These are phyloP conservation scores for Letharia columbiana DNA, from an alignment of 495 filamentous ascomycete genomes.

Conservation along the genomic window DNA sequence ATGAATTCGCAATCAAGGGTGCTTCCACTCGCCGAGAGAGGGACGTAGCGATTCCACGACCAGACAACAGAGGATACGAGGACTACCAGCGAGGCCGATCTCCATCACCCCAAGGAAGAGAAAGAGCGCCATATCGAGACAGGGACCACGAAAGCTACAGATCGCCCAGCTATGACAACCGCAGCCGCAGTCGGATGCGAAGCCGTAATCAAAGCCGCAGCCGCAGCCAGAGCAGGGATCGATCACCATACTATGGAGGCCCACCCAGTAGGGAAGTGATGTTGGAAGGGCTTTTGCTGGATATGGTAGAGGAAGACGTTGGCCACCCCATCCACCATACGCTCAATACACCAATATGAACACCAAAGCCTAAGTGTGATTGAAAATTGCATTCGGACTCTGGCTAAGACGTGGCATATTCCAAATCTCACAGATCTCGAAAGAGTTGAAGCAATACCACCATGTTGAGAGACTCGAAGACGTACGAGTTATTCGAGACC, in stretches of 20 bases:
- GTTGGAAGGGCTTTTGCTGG: slow-evolving; percentile 51
- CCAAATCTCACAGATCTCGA: slow-evolving; percentile 47
- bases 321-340: slow-evolving; percentile 31
- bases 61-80: slow-evolving; percentile 27
- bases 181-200: slow-evolving; percentile 33
- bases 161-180: slow-evolving; percentile 38
- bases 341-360: slow-evolving; percentile 17
- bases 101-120: slow-evolving; percentile 33
- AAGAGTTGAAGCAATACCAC: slow-evolving; percentile 52
- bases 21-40: slow-evolving; percentile 19
- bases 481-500: slow-evolving; percentile 57
- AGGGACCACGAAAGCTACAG: slow-evolving; percentile 49
- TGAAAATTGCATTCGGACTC: slow-evolving; percentile 25
- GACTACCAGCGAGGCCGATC: slow-evolving; percentile 35
- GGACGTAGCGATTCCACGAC: slow-evolving; percentile 16
- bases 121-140: slow-evolving; percentile 42
- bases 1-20: slow-evolving; percentile 21
- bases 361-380: slow-evolving; percentile 21
- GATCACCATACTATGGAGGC: slow-evolving; percentile 38
- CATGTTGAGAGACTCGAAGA: slow-evolving; percentile 52
- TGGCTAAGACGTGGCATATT: slow-evolving; percentile 42
- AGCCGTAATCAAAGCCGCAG: slow-evolving; percentile 37
- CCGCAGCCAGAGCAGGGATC: slow-evolving; percentile 36
- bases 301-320: slow-evolving; percentile 57
- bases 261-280: slow-evolving; percentile 52